phyloP scores from a whole-genome alignment of 2,329 filamentous ascomycete genomes.

The Aspergillus viridinutans region DNA sequence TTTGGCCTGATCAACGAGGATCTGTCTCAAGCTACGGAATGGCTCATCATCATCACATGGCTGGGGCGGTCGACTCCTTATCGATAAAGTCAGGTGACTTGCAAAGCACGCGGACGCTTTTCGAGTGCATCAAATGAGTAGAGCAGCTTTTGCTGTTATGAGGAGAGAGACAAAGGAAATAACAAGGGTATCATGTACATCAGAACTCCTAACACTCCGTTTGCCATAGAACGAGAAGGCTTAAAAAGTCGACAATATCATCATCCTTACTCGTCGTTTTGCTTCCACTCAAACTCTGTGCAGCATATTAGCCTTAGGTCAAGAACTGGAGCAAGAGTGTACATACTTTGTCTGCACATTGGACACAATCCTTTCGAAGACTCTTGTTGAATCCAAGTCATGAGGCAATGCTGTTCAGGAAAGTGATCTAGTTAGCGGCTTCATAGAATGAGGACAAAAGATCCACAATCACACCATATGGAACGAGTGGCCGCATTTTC shows the following conservation, averaged over 20 bases:
- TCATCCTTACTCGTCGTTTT: slow-evolving; percentile 31
- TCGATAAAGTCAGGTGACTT: slow-evolving; percentile 21
- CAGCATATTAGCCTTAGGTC: slow-evolving; percentile 12
- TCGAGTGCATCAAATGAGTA: background rate
- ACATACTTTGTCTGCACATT: slow-evolving; percentile 90
- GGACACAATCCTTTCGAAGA: slow-evolving; percentile 90
- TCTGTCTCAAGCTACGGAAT: background rate
- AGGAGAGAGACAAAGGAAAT: slow-evolving; percentile 4
- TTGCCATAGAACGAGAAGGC: background rate
- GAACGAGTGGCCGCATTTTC: slow-evolving; percentile 95
- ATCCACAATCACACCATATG: slow-evolving; percentile 67
- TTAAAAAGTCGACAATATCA: background rate
- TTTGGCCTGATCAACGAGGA: background rate
- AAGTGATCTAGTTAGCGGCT: background rate
- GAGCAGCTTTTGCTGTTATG: slow-evolving; percentile 1
- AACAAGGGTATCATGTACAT: slow-evolving; percentile 17
- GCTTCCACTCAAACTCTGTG: slow-evolving; percentile 53
- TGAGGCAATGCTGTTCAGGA: slow-evolving; percentile 73
- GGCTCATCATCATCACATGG: background rate
- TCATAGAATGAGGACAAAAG: slow-evolving; percentile 6
- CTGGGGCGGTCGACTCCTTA: slow-evolving; percentile 20
- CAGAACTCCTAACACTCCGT: slow-evolving; percentile 7
- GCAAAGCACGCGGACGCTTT: background rate
- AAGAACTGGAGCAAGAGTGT: background rate
- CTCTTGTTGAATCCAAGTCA: slow-evolving; percentile 86